Percentiles rank a stretch among this genome's conserved stretches.
phyloP scores from a whole-genome alignment of 768 basidiomycete species.

The Harrya chromipes region DNA sequence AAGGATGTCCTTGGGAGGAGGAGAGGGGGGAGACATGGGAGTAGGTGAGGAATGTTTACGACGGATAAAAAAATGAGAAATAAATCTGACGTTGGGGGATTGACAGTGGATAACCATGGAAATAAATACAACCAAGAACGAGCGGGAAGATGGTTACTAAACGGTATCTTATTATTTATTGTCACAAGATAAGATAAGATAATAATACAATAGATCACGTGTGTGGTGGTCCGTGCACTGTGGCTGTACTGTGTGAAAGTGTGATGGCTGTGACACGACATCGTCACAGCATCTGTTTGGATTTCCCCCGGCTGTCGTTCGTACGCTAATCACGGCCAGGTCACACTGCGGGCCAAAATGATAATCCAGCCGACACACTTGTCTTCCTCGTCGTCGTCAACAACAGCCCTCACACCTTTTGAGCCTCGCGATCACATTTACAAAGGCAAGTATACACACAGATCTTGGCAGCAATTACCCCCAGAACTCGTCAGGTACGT shows the following conservation, averaged over 20 bases:
- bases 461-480: slow-evolving; percentile 63
- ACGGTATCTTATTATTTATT: not conserved
- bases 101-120: slow-evolving; percentile 14
- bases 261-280: slow-evolving; percentile 27
- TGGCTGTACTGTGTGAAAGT: slow-evolving; percentile 23
- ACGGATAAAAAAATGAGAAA: slow-evolving; percentile 13
- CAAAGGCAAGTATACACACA: slow-evolving; percentile 55
- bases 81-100: slow-evolving; percentile 8
- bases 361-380: slow-evolving; percentile 25
- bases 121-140: not conserved
- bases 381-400: slow-evolving; percentile 14
- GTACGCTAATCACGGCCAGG: slow-evolving; percentile 36
- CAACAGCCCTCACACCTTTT: slow-evolving; percentile 6
- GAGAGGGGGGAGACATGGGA: not conserved
- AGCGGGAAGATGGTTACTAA: not conserved
- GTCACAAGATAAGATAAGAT: slow-evolving; percentile 27
- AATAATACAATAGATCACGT: slow-evolving; percentile 18
- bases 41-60: slow-evolving; percentile 15
- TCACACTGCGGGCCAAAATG: slow-evolving; percentile 36
- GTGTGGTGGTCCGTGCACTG: slow-evolving; percentile 26
- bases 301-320: slow-evolving; percentile 36
- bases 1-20: slow-evolving; percentile 22
- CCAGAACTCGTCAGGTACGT: slow-evolving; percentile 59
- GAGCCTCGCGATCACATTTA: slow-evolving; percentile 34
- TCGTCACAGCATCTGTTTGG: slow-evolving; percentile 31